Base-by-base conservation (phyloP, 202 grass and related monocot species). In the Miscanthus sacchariflorus region DNA sequence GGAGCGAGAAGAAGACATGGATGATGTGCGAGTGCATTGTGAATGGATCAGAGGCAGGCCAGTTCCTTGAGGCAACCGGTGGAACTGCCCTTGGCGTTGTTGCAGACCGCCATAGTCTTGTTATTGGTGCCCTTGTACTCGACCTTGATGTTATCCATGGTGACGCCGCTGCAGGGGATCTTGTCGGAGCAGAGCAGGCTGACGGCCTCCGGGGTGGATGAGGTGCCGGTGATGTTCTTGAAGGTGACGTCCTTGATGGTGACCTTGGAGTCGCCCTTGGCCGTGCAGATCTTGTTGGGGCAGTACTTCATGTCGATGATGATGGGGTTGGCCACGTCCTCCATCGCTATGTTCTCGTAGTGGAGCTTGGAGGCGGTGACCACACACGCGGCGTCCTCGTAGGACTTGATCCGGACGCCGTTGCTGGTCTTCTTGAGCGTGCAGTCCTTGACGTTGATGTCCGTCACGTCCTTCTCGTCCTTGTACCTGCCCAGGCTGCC, bases 281-380 rank as follows among this genome's bases (percentile, higher is more conserved):
- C 15, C 10, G 71, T 80, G 67, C 87, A 94, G 52, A 86, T 81
- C 68, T 88, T 84, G 79, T 87, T 71, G 25, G 90, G 93, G 74
- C 88, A 95, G 36, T 95, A 92, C 40, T 92, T 90, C 66, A 87
- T 87, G 48, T 95, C 93, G n/a, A 91, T 87, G 80, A 95, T 91
- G 83, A 91, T 79, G 36, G 90, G 80, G 46, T 92, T 92, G 2
- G 23, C 43, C 36, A 89, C 90, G 43, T 89, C 68, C 4, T 89
- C 72, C 88, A 87, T 91, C 3, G 73, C 25, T 38, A 95, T 83
- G 68, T 87, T 75, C 83, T 95, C 83, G 25, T 91, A 95, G 27
- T 49, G 28, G 6, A 95, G 4, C 56, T 87, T 39, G 5, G 86
- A 84, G 33, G 76, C 86, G 4, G 42, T 82, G 66, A 81, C n/a